Evolutionary conservation across 257 asterid species (phyloP), one percentile per base, ranked within the genome.

Genomic region (Solanum virginianum): DNA sequence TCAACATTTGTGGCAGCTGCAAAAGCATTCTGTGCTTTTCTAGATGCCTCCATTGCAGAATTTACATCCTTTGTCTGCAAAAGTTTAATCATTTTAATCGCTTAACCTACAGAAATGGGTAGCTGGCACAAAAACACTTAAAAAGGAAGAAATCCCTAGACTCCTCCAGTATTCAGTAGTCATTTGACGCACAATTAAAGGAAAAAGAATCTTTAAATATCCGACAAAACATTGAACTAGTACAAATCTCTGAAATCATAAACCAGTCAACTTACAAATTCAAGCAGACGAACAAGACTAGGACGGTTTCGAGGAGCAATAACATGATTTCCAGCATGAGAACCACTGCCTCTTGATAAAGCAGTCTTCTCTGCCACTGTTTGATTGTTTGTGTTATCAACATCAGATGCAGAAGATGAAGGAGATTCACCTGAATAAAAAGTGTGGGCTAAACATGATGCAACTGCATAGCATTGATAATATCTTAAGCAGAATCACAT

Each of bases 31-130:
- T 86, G 96, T 59, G 97, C 87, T 88, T 90, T 94, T 85, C 86
- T 92, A 85, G 96, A 86, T 79, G 99, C 98, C 88, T 94, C 99
- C 98, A 96, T 94, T 54, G 98, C 99, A 88, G 88, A 91, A 85
- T 85, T 91, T 60, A 89, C 93, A 83, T 94, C 94, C 86, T 89
- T 92, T 12, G 97, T 90, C 99, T 96, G 91, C 87, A 75, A 87
- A 85, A 85, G 53, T 32, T 62, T 22, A 57, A 53, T 20, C 41
- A 53, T 45, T 72, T 72, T 59, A 83, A 80, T 84, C 62, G 56
- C 77, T 82, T 57, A 88, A 79, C 75, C 69, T 43, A 71, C 82
- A 26, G 17, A 79, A 79, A 79, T 16, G 82, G 63, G 82, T 53
- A 51, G 65, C 17, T 53, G 49, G 53, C 49, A 79, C 17, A 79